Evolutionary conservation across 2,329 filamentous ascomycete species (phyloP).

Genomic region (Byssoonygena ceratinophila): DNA sequence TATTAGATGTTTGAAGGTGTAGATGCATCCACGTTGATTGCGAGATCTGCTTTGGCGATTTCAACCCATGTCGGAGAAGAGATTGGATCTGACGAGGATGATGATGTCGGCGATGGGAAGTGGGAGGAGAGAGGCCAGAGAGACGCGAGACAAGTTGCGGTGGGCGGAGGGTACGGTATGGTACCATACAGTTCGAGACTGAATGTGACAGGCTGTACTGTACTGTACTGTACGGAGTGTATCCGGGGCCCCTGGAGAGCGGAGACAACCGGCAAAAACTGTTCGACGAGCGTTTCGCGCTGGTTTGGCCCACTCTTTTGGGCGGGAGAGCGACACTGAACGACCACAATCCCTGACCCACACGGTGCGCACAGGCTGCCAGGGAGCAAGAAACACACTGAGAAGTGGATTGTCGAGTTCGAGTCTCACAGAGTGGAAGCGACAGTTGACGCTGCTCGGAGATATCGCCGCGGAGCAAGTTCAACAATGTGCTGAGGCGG

Average conservation of each 20-base stretch:
- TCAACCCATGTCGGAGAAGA: not conserved
- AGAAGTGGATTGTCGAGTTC: not conserved
- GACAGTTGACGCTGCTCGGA: no score
- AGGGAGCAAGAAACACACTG: no score
- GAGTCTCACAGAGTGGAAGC: no score
- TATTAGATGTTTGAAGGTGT: not conserved
- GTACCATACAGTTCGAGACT: constrained; percentile 2
- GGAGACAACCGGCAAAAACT: not conserved
- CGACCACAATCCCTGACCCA: not conserved
- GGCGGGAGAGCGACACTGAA: not conserved
- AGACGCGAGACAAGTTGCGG: constrained; percentile 15
- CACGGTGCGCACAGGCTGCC: not conserved
- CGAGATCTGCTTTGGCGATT: not conserved
- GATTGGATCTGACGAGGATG: constrained; percentile 2
- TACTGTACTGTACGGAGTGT: not conserved
- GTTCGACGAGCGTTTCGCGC: constrained; percentile 4
- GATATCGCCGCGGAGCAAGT: not conserved
- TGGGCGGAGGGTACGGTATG: constrained; percentile 15
- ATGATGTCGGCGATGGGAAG: not conserved
- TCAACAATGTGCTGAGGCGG: not conserved
- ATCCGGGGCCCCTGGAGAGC: no score
- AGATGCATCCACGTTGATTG: not conserved
- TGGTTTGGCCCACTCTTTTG: not conserved
- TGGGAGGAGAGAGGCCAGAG: not conserved
- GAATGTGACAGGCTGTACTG: not conserved